phyloP scores from a whole-genome alignment of 805 yeast genomes.

The Saitoella complicata region DNA sequence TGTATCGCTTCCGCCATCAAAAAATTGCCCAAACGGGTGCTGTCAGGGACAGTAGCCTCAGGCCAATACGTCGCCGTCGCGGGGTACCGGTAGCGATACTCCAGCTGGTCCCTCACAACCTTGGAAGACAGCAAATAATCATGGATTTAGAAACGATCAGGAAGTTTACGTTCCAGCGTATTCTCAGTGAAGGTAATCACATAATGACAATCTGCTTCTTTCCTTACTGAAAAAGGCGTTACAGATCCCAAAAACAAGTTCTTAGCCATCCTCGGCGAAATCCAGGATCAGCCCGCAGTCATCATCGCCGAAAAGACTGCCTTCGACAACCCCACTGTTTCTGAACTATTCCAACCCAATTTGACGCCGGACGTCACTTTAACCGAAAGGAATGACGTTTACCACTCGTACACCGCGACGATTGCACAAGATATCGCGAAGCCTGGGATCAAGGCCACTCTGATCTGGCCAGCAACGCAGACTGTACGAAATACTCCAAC shows the following conservation, averaged over 20 bases:
- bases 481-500: constrained; percentile 11
- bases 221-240: no score
- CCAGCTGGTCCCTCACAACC: no score
- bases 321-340: constrained; percentile 22
- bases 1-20: no score
- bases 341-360: constrained; percentile 7
- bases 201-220: no score
- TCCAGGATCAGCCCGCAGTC: constrained; percentile 47
- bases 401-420: constrained; percentile 58
- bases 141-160: no score
- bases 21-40: no score
- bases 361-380: constrained; percentile 16
- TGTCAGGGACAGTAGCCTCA: no score
- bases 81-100: no score
- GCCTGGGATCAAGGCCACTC: constrained; percentile 55
- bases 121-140: no score
- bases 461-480: constrained; percentile 80
- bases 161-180: no score
- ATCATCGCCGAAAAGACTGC: constrained; percentile 58
- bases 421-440: constrained; percentile 27
- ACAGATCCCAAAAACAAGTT: constrained; percentile 50
- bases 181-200: no score
- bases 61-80: no score
- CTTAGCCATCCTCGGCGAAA: constrained; percentile 51
- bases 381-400: constrained; percentile 64